phyloP scores from a whole-genome alignment of 2,329 filamentous ascomycete genomes.

The Conoideocrella luteorostrata region DNA sequence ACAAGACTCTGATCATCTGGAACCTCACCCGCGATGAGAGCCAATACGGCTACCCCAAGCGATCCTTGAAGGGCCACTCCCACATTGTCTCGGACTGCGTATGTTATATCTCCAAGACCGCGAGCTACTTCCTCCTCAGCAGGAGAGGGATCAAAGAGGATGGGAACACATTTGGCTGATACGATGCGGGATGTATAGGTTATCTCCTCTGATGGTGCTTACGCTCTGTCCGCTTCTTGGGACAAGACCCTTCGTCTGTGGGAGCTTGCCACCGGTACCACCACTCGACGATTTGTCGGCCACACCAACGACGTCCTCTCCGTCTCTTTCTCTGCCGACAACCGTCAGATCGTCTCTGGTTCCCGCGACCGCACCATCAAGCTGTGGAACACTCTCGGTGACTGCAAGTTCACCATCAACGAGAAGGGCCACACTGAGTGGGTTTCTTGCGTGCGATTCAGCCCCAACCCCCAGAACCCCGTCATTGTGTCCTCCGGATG shows the following conservation, averaged over 20 bases:
- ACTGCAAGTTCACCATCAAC: conserved; percentile 99
- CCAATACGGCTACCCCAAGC: conserved; percentile 98
- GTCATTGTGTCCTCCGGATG: conserved; percentile 98
- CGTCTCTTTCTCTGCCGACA: conserved; percentile 99
- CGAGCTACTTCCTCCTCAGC: neutral
- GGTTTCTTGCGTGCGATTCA: conserved; percentile 99
- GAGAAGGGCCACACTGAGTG: conserved; percentile 99
- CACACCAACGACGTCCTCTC: conserved; percentile 99
- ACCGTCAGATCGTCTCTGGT: conserved; percentile 98
- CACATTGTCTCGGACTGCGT: conserved; percentile 99
- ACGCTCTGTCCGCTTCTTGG: conserved; percentile 97
- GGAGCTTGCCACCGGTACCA: conserved; percentile 96
- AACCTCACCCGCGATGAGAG: conserved; percentile 98
- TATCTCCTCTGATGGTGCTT: conserved; percentile 98
- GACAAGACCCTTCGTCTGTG: conserved; percentile 99
- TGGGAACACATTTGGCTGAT: conserved; percentile 16
- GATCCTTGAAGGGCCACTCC: conserved; percentile 96
- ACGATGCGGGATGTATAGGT: conserved; percentile 50
- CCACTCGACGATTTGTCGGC: conserved; percentile 96
- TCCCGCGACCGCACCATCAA: conserved; percentile 99
- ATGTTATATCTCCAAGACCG: conserved; percentile 41
- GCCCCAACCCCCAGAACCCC: conserved; percentile 99
- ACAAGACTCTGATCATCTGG: conserved; percentile 99
- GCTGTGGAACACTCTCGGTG: conserved; percentile 99
- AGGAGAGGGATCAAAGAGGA: neutral